These are phyloP conservation scores for Isoetes taiwanensis DNA, from an alignment of 75 land plant genomes.

Conservation along the genomic window DNA sequence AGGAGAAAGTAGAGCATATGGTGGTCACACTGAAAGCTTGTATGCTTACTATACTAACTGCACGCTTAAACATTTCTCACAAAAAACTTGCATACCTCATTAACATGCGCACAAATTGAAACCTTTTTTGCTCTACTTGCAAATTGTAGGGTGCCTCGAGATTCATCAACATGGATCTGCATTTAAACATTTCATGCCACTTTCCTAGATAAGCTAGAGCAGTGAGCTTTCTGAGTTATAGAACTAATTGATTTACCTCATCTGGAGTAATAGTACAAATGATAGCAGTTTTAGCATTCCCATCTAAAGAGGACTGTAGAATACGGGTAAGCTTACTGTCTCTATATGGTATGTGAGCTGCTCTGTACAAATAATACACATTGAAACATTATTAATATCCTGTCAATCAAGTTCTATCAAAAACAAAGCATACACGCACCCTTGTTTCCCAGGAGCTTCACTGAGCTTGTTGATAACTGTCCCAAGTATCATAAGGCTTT, in stretches of 20 bases:
- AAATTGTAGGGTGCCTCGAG: constrained; percentile 90
- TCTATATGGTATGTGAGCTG: constrained; percentile 90
- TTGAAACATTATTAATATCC: background rate
- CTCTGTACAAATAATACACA: constrained; percentile 39
- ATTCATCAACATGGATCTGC: constrained; percentile 89
- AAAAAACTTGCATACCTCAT: constrained; percentile 56
- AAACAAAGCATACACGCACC: constrained; percentile 26
- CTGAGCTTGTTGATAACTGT: constrained; percentile 92
- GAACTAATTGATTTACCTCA: constrained; percentile 43
- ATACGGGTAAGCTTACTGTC: constrained; percentile 97
- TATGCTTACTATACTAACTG: background rate
- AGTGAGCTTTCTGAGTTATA: background rate
- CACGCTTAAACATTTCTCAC: background rate
- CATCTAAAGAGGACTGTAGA: constrained; percentile 91
- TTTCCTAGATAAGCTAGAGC: background rate
- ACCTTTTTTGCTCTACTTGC: constrained; percentile 95
- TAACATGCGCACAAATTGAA: constrained; percentile 94
- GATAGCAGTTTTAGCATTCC: constrained; percentile 97
- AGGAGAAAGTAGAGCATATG: background rate
- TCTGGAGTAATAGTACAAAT: constrained; percentile 98
- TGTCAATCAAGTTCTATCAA: background rate
- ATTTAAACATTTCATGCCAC: too few relatives aligned
- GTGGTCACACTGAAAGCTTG: too few relatives aligned
- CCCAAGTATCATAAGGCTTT: constrained; percentile 88
- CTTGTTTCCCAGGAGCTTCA: constrained; percentile 71